Conservation (phyloP, 2,329 filamentous ascomycete species). For the Microthyrium microscopicum region DNA sequence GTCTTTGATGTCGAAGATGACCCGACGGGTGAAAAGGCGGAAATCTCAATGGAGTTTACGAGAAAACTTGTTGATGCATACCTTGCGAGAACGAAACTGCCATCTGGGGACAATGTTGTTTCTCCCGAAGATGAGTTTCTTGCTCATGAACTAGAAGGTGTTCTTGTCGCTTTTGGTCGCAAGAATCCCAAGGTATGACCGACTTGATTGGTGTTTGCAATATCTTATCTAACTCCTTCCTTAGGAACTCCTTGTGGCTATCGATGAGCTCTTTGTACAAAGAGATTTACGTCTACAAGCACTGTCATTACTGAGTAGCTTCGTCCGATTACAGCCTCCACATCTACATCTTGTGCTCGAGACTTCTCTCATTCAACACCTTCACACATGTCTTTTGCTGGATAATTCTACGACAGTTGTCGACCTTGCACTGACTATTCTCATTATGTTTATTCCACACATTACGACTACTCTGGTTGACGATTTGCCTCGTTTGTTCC, state of each 20-base stretch:
- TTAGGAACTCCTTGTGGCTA: conserved; percentile 46
- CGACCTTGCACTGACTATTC: conserved; percentile 54
- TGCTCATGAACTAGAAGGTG: conserved; percentile 32
- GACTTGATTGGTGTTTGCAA: no score
- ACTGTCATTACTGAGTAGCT: conserved; percentile 52
- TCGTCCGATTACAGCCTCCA: conserved; percentile 60
- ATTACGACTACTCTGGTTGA: conserved; percentile 56
- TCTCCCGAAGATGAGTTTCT: conserved; percentile 29
- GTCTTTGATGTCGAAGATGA: conserved; percentile 44
- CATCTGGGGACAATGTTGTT: conserved; percentile 19
- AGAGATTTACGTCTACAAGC: conserved; percentile 46
- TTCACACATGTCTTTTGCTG: conserved; percentile 57
- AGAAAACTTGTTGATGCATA: conserved; percentile 33
- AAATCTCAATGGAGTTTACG: conserved; percentile 33
- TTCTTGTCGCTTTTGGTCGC: conserved; percentile 43
- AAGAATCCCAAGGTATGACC: conserved; percentile 44
- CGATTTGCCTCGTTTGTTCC: conserved; percentile 57
- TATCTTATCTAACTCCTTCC: neutral
- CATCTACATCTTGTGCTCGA: conserved; percentile 59
- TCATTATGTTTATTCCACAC: conserved; percentile 71
- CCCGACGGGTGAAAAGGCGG: conserved; percentile 27
- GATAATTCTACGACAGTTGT: conserved; percentile 64
- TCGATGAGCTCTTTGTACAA: conserved; percentile 50
- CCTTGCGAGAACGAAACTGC: conserved; percentile 23
- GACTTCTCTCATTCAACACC: conserved; percentile 53